A percentile compares a stretch with the other conserved stretches of the same genome.
These are phyloP conservation scores for Colletotrichum euphorbiae DNA, from an alignment of 2,329 filamentous ascomycete genomes.

Conservation along the genomic window DNA sequence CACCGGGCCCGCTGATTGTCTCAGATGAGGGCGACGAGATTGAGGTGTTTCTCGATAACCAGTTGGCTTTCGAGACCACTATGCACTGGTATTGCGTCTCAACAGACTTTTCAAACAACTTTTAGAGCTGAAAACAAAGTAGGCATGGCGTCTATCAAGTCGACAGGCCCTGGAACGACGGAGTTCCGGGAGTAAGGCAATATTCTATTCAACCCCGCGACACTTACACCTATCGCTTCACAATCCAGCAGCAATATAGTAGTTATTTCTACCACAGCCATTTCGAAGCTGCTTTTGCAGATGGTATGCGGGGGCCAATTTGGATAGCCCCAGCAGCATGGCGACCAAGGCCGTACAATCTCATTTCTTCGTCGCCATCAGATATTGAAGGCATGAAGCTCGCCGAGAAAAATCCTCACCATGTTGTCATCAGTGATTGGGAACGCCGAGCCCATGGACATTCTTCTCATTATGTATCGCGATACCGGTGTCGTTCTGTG, in stretches of 20 bases:
- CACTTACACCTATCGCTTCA: slow-evolving; percentile 30
- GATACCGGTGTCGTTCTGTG: slow-evolving; percentile 28
- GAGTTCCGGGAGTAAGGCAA: slow-evolving; percentile 31
- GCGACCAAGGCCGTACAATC: slow-evolving; percentile 30
- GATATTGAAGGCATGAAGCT: slow-evolving; percentile 28
- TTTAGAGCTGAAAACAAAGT: not conserved
- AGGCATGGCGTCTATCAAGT: slow-evolving; percentile 35
- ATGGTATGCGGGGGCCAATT: slow-evolving; percentile 36
- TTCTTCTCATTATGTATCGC: slow-evolving; percentile 28
- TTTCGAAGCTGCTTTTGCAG: slow-evolving; percentile 28
- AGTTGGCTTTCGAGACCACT: slow-evolving; percentile 32
- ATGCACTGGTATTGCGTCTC: slow-evolving; percentile 25
- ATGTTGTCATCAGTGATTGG: slow-evolving; percentile 35
- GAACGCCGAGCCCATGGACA: slow-evolving; percentile 35
- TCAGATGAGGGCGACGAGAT: slow-evolving; percentile 34
- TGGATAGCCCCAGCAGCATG: slow-evolving; percentile 32
- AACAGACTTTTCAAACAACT: too few species aligned
- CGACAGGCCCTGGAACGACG: slow-evolving; percentile 34
- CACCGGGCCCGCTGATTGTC: slow-evolving; percentile 32
- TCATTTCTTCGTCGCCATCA: slow-evolving; percentile 18
- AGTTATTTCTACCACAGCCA: slow-evolving; percentile 35
- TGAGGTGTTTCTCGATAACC: slow-evolving; percentile 34
- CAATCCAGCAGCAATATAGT: slow-evolving; percentile 27
- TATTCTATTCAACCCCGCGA: slow-evolving; percentile 35
- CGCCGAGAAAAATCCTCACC: slow-evolving; percentile 23